These are phyloP conservation scores for Hemisphaericaspora lyxosophila DNA, from an alignment of 1,139 yeast genomes.

Conservation along the genomic window DNA sequence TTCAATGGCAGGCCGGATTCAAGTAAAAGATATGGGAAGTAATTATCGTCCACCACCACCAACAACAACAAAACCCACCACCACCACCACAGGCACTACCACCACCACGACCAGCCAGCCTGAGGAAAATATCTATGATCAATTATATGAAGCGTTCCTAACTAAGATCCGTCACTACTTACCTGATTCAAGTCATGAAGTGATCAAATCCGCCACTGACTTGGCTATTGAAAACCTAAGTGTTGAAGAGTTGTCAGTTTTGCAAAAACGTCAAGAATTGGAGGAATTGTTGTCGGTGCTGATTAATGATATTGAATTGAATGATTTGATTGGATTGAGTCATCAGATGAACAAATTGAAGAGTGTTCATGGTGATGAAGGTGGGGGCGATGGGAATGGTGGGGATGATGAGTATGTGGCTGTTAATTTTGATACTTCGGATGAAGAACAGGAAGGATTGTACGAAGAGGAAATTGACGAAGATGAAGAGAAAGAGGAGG, in stretches of 20 bases:
- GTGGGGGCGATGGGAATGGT: slow-evolving; percentile 13
- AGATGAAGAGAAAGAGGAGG: slow-evolving; percentile 22
- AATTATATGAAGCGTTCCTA: slow-evolving; percentile 30
- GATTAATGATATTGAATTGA: slow-evolving; percentile 49
- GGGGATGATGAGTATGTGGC: slow-evolving; percentile 20
- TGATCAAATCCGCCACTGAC: slow-evolving; percentile 64
- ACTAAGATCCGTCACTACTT: slow-evolving; percentile 26
- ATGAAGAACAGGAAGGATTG: slow-evolving; percentile 21
- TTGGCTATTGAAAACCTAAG: slow-evolving; percentile 61
- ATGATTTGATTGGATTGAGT: slow-evolving; percentile 51
- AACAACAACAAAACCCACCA: not conserved
- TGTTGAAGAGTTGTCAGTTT: slow-evolving; percentile 32
- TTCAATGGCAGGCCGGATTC: slow-evolving; percentile 66
- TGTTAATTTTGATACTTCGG: slow-evolving; percentile 26
- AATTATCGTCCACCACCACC: slow-evolving; percentile 10
- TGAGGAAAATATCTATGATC: slow-evolving; percentile 24
- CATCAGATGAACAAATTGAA: slow-evolving; percentile 60
- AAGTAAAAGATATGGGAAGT: slow-evolving; percentile 70
- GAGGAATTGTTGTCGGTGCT: slow-evolving; percentile 44
- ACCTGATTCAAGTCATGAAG: slow-evolving; percentile 43
- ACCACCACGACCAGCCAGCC: too few relatives aligned
- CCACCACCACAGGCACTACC: not conserved
- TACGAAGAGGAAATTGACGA: slow-evolving; percentile 25
- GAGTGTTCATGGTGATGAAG: slow-evolving; percentile 23
- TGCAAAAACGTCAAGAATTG: slow-evolving; percentile 35